Conservation (phyloP, 1,284 basidiomycete species). For the Papiliotrema fonsecae region DNA sequence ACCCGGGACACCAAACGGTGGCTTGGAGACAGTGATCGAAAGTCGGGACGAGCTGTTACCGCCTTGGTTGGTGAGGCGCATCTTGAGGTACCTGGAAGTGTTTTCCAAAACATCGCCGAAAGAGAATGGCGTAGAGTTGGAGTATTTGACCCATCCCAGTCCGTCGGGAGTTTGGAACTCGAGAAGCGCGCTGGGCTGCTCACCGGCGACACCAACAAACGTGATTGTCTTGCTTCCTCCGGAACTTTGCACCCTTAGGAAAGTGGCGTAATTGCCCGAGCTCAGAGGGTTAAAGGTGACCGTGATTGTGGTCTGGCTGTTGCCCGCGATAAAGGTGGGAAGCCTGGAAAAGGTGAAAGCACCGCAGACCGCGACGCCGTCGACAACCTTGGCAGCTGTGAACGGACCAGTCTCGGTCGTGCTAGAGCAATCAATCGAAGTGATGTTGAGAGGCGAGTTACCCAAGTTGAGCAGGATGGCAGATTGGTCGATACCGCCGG, state of each 20-base stretch:
- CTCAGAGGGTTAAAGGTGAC: conserved; percentile 6
- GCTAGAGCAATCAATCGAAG: conserved; percentile 4
- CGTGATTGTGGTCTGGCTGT: conserved; percentile 8
- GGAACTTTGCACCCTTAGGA: conserved; percentile 6
- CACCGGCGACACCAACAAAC: conserved; percentile 9
- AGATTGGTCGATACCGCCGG: conserved; percentile 10
- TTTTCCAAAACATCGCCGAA: conserved; percentile 10
- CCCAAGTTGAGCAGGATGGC: conserved; percentile 9
- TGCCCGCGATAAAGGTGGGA: conserved; percentile 6
- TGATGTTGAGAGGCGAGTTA: conserved; percentile 8
- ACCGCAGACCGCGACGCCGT: conserved; percentile 5
- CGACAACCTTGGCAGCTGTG: neutral
- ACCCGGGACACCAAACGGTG: conserved; percentile 11
- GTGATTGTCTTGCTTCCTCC: conserved; percentile 7
- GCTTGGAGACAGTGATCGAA: conserved; percentile 12
- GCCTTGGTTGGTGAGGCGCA: conserved; percentile 10
- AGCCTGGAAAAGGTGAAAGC: conserved; percentile 9
- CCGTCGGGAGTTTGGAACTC: conserved; percentile 11
- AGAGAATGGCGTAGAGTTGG: conserved; percentile 9
- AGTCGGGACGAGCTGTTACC: conserved; percentile 7
- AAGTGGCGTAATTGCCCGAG: conserved; percentile 11
- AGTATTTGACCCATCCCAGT: conserved; percentile 9
- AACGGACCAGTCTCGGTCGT: conserved; percentile 11
- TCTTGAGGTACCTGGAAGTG: conserved; percentile 10
- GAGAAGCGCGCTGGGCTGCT: conserved; percentile 7